Conservation (phyloP, 345 rosid species). For the Firmiana major region DNA sequence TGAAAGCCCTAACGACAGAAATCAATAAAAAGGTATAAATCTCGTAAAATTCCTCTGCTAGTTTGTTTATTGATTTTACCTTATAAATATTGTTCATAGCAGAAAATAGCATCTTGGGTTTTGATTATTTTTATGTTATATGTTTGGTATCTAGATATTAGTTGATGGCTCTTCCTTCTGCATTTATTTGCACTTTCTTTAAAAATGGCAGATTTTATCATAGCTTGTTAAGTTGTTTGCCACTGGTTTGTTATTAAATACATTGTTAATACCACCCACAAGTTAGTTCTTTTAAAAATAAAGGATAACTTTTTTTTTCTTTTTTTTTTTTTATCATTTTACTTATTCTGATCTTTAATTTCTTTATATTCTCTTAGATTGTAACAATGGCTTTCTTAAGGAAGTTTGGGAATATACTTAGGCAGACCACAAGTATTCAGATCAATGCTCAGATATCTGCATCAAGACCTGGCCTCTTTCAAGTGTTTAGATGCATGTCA, state of each 20-base stretch:
- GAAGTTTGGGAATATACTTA: slow-evolving; percentile 63
- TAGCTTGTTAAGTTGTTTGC: neutral
- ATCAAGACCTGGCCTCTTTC: slow-evolving; percentile 63
- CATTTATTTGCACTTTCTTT: neutral
- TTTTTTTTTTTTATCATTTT: too few relatives aligned
- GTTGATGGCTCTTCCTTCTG: neutral
- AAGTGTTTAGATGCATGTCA: slow-evolving; percentile 75
- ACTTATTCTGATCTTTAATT: neutral
- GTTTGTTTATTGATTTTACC: neutral
- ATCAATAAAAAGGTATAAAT: neutral
- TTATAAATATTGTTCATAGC: neutral
- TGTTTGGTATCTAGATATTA: neutral
- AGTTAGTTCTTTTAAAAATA: too few relatives aligned
- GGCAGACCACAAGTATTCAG: slow-evolving; percentile 60
- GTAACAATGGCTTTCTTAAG: slow-evolving; percentile 73
- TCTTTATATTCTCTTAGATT: slow-evolving; percentile 24
- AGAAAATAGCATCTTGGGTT: neutral
- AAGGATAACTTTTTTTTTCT: too few relatives aligned
- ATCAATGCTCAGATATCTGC: slow-evolving; percentile 39
- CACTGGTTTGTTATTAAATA: neutral
- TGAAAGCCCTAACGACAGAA: neutral
- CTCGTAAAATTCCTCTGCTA: neutral
- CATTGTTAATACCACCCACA: neutral
- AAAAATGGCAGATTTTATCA: neutral
- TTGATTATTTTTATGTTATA: neutral